phyloP scores from a whole-genome alignment of 192 early-diverging fungal species.

The Coemansia sp. region DNA sequence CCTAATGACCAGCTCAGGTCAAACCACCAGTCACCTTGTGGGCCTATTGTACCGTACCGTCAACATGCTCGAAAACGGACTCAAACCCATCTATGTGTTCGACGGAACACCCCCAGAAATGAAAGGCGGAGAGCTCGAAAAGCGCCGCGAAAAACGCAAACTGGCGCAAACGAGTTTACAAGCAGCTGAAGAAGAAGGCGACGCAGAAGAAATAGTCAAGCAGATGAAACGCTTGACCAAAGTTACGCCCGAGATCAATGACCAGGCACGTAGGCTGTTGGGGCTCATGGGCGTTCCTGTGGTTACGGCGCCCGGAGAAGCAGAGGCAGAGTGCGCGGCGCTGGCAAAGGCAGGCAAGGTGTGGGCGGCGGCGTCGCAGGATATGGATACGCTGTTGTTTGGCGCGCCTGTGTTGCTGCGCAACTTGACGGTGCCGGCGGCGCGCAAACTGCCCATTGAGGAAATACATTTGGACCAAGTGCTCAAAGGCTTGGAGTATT shows the following conservation, averaged over 20 bases:
- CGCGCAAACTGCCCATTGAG: constrained; percentile 85
- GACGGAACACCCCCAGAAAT: constrained; percentile 94
- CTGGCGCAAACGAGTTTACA: constrained; percentile 69
- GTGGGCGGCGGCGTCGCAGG: constrained; percentile 93
- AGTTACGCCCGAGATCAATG: constrained; percentile 92
- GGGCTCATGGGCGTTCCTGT: constrained; percentile 92
- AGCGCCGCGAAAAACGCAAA: constrained; percentile 69
- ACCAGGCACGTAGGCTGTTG: constrained; percentile 84
- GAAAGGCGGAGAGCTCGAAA: constrained; percentile 86
- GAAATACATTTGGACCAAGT: constrained; percentile 84
- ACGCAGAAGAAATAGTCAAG: constrained; percentile 78
- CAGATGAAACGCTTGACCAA: constrained; percentile 85
- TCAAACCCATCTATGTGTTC: constrained; percentile 97
- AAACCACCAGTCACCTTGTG: constrained; percentile 95
- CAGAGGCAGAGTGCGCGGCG: constrained; percentile 96
- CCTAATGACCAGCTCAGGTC: constrained; percentile 84
- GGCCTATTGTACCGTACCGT: constrained; percentile 96
- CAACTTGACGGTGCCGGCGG: constrained; percentile 90
- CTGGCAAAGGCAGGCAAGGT: constrained; percentile 87
- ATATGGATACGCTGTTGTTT: constrained; percentile 99
- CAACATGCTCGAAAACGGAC: constrained; percentile 93
- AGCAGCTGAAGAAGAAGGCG: constrained; percentile 71
- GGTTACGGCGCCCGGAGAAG: constrained; percentile 93
- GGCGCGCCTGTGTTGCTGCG: constrained; percentile 84
- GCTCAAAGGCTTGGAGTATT: constrained; percentile 74